Percentiles rank a stretch among this genome's conserved stretches.
Conservation (phyloP, 257 asterid genomes). For the Perilla frutescens region DNA sequence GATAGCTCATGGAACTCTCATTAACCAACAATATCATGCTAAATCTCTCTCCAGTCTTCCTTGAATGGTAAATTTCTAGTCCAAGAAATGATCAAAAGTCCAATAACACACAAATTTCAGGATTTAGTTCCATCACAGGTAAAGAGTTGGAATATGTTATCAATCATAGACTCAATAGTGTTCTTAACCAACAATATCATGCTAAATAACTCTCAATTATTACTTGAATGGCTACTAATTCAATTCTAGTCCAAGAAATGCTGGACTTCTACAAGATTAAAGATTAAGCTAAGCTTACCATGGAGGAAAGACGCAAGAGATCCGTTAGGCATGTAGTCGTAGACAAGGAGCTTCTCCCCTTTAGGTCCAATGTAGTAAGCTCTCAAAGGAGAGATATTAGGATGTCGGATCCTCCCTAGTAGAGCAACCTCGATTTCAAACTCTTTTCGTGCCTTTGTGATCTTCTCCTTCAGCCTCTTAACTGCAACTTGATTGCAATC, state of each 20-base stretch:
- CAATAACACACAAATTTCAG: too few relatives aligned
- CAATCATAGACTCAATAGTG: neutral
- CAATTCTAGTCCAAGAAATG: neutral
- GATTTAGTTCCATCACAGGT: neutral
- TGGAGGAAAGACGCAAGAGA: slow-evolving; percentile 93
- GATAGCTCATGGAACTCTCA: too few relatives aligned
- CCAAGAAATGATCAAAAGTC: too few relatives aligned
- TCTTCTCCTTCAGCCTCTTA: slow-evolving; percentile 91
- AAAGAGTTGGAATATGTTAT: neutral
- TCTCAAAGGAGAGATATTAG: slow-evolving; percentile 72
- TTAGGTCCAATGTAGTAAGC: slow-evolving; percentile 94
- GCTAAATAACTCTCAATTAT: neutral
- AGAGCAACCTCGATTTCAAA: slow-evolving; percentile 76
- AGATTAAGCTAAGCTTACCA: slow-evolving; percentile 49
- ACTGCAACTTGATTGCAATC: slow-evolving; percentile 82
- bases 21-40: too few relatives aligned
- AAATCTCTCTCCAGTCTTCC: too few relatives aligned
- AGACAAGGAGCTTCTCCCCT: slow-evolving; percentile 95
- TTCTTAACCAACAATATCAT: neutral
- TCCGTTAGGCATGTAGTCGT: slow-evolving; percentile 75
- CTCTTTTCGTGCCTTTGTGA: slow-evolving; percentile 79
- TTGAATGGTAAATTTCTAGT: too few relatives aligned
- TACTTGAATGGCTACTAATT: neutral
- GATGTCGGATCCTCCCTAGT: slow-evolving; percentile 81
- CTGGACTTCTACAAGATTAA: neutral